These are phyloP conservation scores for Tuber indicum DNA, from an alignment of 495 filamentous ascomycete genomes.

Conservation along the genomic window DNA sequence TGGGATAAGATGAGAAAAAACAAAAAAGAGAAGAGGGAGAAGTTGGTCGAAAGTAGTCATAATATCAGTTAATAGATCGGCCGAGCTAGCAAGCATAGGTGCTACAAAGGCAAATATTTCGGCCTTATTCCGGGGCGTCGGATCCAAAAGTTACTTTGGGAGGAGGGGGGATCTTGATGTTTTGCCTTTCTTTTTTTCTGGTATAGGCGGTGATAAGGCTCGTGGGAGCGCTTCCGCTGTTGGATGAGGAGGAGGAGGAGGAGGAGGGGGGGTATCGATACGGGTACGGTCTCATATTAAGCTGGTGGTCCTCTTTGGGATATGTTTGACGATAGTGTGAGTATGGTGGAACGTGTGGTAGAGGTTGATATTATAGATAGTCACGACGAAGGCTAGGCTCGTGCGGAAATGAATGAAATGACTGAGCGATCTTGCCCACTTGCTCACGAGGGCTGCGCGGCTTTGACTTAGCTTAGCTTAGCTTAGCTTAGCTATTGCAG, in stretches of 20 bases:
- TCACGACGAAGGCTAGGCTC: background rate
- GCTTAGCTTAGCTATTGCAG: background rate
- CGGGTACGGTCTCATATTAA: background rate
- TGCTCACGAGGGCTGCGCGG: background rate
- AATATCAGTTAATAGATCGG: background rate
- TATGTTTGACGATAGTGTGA: constrained; percentile 4
- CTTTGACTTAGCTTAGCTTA: background rate
- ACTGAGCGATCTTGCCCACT: background rate
- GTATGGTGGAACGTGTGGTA: background rate
- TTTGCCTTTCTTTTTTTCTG: background rate
- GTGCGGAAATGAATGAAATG: background rate
- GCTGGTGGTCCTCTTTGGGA: background rate
- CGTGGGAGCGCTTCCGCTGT: background rate
- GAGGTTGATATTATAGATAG: background rate
- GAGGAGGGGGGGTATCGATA: background rate
- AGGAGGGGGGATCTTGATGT: background rate
- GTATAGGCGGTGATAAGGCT: background rate
- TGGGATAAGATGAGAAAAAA: background rate
- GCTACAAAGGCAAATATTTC: background rate
- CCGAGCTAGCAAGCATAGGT: background rate
- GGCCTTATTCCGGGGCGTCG: background rate
- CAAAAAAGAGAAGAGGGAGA: background rate
- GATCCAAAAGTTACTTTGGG: background rate
- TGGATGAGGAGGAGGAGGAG: background rate
- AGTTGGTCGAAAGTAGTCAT: background rate